Percentiles rank a stretch among this genome's conserved stretches.
phyloP scores from a whole-genome alignment of 192 early-diverging fungal genomes.

The Dispira parvispora region DNA sequence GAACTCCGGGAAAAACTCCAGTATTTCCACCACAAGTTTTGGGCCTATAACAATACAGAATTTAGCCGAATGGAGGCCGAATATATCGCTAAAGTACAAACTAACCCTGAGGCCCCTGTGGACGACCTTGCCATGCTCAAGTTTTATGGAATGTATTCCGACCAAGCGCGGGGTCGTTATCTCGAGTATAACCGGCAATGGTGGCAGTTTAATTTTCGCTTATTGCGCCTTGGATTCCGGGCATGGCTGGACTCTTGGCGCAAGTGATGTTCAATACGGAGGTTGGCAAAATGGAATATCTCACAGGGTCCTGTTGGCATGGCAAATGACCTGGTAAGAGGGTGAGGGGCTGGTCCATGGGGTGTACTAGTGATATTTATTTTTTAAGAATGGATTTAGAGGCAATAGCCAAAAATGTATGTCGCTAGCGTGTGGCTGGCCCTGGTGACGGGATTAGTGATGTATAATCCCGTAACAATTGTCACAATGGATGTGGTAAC shows the following conservation, averaged over 20 bases:
- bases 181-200: background rate
- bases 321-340: no score
- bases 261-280: no score
- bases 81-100: background rate
- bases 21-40: slow-evolving; percentile 6
- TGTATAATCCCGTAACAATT: no score
- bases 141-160: background rate
- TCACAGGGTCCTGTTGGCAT: no score
- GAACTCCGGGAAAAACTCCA: slow-evolving; percentile 1
- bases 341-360: no score
- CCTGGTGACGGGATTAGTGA: no score
- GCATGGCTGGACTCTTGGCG: background rate
- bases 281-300: no score
- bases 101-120: background rate
- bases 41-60: background rate
- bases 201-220: background rate
- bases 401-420: no score
- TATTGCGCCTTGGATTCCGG: background rate
- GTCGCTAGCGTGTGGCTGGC: no score
- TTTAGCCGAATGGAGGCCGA: background rate
- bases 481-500: no score
- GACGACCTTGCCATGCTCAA: background rate
- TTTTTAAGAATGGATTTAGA: no score
- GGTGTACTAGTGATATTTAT: no score
- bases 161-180: background rate